Evolutionary conservation across 306 rosid genomes (phyloP).

Genomic region (Lotus japonicus): DNA sequence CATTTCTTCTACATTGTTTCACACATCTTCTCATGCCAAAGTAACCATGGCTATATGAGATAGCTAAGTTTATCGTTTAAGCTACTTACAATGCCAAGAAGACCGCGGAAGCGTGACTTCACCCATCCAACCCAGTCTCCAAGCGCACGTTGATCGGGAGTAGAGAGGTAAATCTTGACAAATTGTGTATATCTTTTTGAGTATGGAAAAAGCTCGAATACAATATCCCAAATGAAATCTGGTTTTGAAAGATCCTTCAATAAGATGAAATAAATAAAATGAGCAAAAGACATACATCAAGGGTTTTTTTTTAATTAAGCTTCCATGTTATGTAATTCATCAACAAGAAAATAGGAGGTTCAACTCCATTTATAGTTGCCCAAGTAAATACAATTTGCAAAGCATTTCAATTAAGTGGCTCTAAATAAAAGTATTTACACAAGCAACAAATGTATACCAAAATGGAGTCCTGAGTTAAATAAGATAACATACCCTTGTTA

Average conservation of each 20-base stretch:
- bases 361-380: too few species aligned
- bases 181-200: conserved; percentile 21
- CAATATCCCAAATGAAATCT: conserved; percentile 31
- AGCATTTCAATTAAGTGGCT: background rate
- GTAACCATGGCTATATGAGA: background rate
- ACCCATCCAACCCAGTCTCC: conserved; percentile 44
- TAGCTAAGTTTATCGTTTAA: background rate
- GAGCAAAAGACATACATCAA: background rate
- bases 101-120: conserved; percentile 37
- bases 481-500: conserved; percentile 35
- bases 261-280: conserved; percentile 10
- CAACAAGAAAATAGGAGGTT: too few species aligned
- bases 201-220: conserved; percentile 35
- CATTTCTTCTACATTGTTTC: too few species aligned
- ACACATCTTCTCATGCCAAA: too few species aligned
- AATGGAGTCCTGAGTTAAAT: background rate
- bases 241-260: conserved; percentile 35
- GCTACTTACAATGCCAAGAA: conserved; percentile 33
- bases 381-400: too few species aligned
- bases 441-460: background rate
- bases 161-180: conserved; percentile 36
- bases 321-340: background rate
- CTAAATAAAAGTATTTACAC: background rate
- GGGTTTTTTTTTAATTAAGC: background rate
- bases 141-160: conserved; percentile 20